Base-by-base conservation (phyloP, 805 yeast genomes). In the Cyberlindnera euphorbiae region DNA sequence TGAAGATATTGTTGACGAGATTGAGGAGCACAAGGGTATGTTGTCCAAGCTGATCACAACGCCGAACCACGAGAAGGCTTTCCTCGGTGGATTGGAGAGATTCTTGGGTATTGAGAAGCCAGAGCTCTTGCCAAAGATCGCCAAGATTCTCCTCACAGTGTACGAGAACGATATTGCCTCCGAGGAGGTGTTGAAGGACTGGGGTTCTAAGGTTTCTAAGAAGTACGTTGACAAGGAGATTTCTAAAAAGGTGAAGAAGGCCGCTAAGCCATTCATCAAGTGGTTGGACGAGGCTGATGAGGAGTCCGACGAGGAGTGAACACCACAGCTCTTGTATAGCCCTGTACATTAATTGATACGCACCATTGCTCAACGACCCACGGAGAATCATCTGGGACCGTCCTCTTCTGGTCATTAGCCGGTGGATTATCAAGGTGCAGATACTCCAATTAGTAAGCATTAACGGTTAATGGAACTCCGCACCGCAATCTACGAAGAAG, bases 271-370 rank as follows among this genome's bases (percentile, higher is more conserved):
- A 21, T 93, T 93, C 66, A 68, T 93, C 46, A 79, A 82, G 49
- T 93, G 98, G 98, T 76, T 93, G 49, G 81, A 87, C 58, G 89
- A 84, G 62, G 97, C 98, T 42, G 96, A 87, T 50, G 84, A 77
- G 48, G 86, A 79, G 47, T 76, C 65, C 31, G 64, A 59, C 31
- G 62, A 55, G 30, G 58, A 53, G 32, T 45, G 36, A 28, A 16
- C 32, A n/a, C n/a, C n/a, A n/a, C n/a, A n/a, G n/a, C n/a, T n/a
- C n/a, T n/a, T n/a, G n/a, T n/a, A n/a, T n/a, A n/a, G n/a, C n/a
- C n/a, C n/a, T n/a, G n/a, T n/a, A n/a, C n/a, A n/a, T n/a, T n/a
- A n/a, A n/a, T n/a, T n/a, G n/a, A n/a, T n/a, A n/a, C n/a, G n/a
- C n/a, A n/a, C n/a, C n/a, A n/a, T n/a, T n/a, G n/a, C n/a, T n/a